Evolutionary conservation across 202 grass and related monocot genomes (phyloP).

Genomic region (Zizania palustris): DNA sequence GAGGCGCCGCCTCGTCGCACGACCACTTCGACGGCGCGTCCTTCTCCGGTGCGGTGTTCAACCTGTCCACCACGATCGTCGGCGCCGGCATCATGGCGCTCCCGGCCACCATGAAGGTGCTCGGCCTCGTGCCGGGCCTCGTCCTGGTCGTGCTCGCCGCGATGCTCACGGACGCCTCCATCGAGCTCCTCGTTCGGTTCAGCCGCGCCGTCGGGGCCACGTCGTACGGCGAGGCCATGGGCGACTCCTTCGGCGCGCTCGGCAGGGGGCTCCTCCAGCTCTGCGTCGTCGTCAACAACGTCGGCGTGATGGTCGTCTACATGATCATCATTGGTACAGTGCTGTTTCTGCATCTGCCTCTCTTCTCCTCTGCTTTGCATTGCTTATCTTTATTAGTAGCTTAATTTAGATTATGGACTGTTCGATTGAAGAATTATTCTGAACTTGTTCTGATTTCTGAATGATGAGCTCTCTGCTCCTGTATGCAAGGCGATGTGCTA

Average conservation of each 20-base stretch:
- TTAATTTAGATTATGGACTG: no score
- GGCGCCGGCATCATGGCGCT: no score
- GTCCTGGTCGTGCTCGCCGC: constrained; percentile 67
- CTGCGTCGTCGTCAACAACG: constrained; percentile 81
- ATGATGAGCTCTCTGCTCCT: not conserved
- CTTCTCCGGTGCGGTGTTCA: constrained; percentile 79
- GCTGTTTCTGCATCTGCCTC: not conserved
- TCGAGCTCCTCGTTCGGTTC: constrained; percentile 73
- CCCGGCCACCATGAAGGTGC: not conserved
- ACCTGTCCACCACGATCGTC: constrained; percentile 77
- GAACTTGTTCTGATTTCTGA: not conserved
- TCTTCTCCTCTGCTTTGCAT: not conserved
- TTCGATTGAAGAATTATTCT: not conserved
- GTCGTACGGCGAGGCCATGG: constrained; percentile 75
- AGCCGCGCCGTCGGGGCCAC: constrained; percentile 63
- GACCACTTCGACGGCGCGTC: constrained; percentile 59
- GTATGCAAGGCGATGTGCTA: constrained; percentile 69
- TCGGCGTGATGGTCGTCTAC: constrained; percentile 92
- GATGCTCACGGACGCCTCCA: constrained; percentile 76
- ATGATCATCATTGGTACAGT: constrained; percentile 87
- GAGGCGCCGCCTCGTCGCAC: no score
- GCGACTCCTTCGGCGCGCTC: constrained; percentile 65
- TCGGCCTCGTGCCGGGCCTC: constrained; percentile 75
- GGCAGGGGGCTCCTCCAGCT: constrained; percentile 73
- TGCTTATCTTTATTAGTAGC: not conserved